Evolutionary conservation across 164 flowering plant genomes (phyloP), one percentile per base, ranked within the genome.

Genomic region (Stephania cephalantha): DNA sequence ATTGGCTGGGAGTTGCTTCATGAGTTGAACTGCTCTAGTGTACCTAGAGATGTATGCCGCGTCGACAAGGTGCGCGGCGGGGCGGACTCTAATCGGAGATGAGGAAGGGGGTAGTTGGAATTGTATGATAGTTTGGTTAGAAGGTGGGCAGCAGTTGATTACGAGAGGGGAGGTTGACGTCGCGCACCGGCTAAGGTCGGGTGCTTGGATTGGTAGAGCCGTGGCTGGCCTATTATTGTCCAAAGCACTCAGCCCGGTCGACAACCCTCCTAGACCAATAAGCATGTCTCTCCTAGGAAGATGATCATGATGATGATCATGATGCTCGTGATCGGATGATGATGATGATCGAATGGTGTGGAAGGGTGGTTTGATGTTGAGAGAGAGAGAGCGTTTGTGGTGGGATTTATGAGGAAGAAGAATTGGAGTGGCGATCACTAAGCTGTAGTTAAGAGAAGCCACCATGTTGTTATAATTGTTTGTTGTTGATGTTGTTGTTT

Each of bases 181-280:
- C 17, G 84, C 86, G 44, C 90, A 87, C 46, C 75, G 73, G 42
- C 78, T 42, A 0, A 83, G 6, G 68, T 86, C 85, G 17, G 88
- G 81, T 17, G 81, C 69, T 45, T 66, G 20, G 0, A 84, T 46
- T 0, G 90, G 90, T 13, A 77, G 78, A 1, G 83, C 88, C 0
- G 72, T 13, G 42, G 88, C 86, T 2, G 75, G 44, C 0, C 74
- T 73, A 52, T 76, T 35, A 35, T 35, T 35, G 42, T 35, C 11
- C 12, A n/a, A 48, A 11, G 74, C 42, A 35, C 42, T 31, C 22
- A 73, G 70, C 1, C 78, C 78, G 9, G 42, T 1, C 4, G 83
- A 88, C 0, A 88, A 72, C 0, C 90, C 91, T 46, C 90, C 93
- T 0, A 88, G 46, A 5, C 90, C 87, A 31, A 88, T 46, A 7